Evolutionary conservation across 352 stramenopile species (phyloP), one percentile per base, ranked within the genome.

Genomic region (Thalassiosira exigua): DNA sequence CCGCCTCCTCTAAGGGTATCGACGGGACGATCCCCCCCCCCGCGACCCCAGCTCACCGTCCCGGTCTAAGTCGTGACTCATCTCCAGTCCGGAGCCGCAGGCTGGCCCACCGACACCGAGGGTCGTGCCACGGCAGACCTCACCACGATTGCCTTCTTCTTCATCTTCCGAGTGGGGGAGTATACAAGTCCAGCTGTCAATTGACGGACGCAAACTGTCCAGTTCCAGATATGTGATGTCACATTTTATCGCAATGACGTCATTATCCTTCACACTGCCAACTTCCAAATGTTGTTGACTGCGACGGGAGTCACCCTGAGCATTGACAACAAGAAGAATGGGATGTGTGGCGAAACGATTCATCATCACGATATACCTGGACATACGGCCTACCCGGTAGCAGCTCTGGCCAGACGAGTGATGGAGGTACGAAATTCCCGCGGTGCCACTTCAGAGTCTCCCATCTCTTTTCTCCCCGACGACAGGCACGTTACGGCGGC

Each of bases 121-220:
- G n/a, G n/a, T n/a, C 24, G 51, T 48, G 56, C 77, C 30, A 69
- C 75, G 14, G 62, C 73, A 0, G 59, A 54, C 27, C 3, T 85
- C 11, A 42, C 44, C 1, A 70, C 60, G 33, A 72, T 85, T 1
- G 69, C 61, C 33, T 83, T 86, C 64, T 83, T 81, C 67, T 86
- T 74, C 27, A 21, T 79, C n/a, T 73, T 86, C 36, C 79, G 65
- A 0, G 66, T 73, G 11, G 69, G 76, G 9, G 65, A 84, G 56
- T 80, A 84, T 41, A 77, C 52, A 4, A 69, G 52, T 11, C 60
- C 41, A 11, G 12, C 48, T 3, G 12, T 1, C 4, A 62, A 83
- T 42, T 19, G 22, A 12, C n/a, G 22, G 48, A 57, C 48, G 22
- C 9, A 9, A 19, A 57, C 22, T 9, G n/a, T 27, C n/a, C 48